Base-by-base conservation (phyloP, 129 eudicot species). In the Cynara cardunculus region DNA sequence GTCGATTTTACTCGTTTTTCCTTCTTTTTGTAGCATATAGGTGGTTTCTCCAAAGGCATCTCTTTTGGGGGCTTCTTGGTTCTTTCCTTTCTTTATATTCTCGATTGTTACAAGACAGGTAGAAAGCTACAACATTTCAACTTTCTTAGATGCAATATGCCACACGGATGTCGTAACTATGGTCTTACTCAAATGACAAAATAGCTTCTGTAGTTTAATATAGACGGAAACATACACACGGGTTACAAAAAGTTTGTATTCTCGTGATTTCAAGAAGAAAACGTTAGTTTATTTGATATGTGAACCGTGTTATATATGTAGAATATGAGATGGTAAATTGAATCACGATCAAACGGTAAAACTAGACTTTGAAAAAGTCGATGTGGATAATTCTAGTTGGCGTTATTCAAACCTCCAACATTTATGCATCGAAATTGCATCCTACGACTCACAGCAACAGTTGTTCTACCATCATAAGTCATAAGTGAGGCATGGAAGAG, bases 31-130 rank as follows among this genome's bases (percentile, higher is more conserved):
- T 21, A 62, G n/a, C n/a, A n/a, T n/a, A 22, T 62, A 39, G 85
- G 56, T 67, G 80, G 61, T 75, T 39, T 68, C 85, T 30, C 80
- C 85, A 44, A 81, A 35, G 80, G 70, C 85, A 75, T 81, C 68
- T 75, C 32, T 30, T 75, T 75, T 21, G 10, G 21, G 61, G 75
- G 53, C 25, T 81, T 81, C 80, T 74, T 75, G 41, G 76, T 46
- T 81, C 14, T 81, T 81, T 81, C 85, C 39, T 8, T 53, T 66
- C 37, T 30, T 31, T 28, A 74, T 32, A 81, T 74, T 74, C 75
- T 66, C 41, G 61, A 66, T 80, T 39, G 24, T 37, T 72, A 30
- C 30, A 37, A 73, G 67, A 61, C 72, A 53, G 71, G 24, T 53
- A 80, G 28, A 27, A 25, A 68, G 28, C 66, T 26, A 72, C 74